A percentile compares a stretch with the other conserved stretches of the same genome.
phyloP scores from a whole-genome alignment of 768 basidiomycete genomes.

The Chiua virens region DNA sequence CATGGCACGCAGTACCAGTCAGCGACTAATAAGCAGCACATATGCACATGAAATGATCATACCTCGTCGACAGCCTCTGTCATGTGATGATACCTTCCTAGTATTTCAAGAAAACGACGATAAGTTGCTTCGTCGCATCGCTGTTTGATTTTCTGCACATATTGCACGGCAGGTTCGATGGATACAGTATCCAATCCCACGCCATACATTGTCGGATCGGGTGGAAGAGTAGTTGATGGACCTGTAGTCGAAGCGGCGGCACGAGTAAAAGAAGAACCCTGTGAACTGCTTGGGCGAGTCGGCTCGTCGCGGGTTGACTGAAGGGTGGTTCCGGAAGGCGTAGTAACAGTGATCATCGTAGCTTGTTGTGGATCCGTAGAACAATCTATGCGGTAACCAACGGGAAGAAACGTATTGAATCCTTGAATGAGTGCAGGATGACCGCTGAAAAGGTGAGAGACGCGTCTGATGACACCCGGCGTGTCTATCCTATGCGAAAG shows the following conservation, averaged over 20 bases:
- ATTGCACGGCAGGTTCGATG: conserved; percentile 83
- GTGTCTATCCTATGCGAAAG: conserved; percentile 79
- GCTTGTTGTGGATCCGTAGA: conserved; percentile 61
- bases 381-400: conserved; percentile 91
- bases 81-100: conserved; percentile 61
- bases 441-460: conserved; percentile 88
- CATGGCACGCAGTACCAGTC: background rate
- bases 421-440: conserved; percentile 92
- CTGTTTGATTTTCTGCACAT: conserved; percentile 96
- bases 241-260: conserved; percentile 13
- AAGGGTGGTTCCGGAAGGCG: conserved; percentile 64
- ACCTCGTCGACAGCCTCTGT: conserved; percentile 65
- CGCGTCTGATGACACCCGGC: conserved; percentile 94
- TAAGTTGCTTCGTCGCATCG: conserved; percentile 91
- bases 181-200: conserved; percentile 43
- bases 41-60: conserved; percentile 18
- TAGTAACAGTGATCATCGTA: conserved; percentile 74
- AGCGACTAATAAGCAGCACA: background rate
- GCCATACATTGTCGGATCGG: conserved; percentile 28
- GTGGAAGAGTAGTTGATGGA: conserved; percentile 6
- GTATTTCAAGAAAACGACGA: conserved; percentile 72
- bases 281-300: conserved; percentile 35
- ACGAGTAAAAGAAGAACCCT: conserved; percentile 37
- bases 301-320: conserved; percentile 52
- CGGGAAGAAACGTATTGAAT: conserved; percentile 96